Evolutionary conservation across 371 early-diverging fungal species (phyloP).

Genomic region (Thermomucor indicae-seudaticae): DNA sequence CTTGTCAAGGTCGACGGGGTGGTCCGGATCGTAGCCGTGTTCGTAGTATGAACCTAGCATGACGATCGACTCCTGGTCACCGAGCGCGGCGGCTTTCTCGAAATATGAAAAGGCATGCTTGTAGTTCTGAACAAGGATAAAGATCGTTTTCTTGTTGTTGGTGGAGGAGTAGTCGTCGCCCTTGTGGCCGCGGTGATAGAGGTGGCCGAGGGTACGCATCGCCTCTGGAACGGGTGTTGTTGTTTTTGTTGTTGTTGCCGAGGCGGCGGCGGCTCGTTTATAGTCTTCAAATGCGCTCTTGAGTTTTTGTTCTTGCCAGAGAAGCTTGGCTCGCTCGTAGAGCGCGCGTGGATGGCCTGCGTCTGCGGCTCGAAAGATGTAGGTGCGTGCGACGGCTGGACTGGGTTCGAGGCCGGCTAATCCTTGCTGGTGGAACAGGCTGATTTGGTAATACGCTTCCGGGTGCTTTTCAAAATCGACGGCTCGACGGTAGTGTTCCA

Average conservation of each 20-base stretch:
- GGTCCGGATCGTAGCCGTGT: constrained; percentile 12
- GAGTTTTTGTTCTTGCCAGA: too few relatives aligned
- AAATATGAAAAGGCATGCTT: constrained; percentile 16
- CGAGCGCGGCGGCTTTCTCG: constrained; percentile 10
- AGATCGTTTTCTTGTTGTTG: not conserved
- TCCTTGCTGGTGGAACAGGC: constrained; percentile 26
- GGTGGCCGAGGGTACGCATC: constrained; percentile 5
- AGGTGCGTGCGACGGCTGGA: constrained; percentile 19
- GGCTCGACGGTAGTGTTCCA: constrained; percentile 10
- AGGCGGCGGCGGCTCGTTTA: too few relatives aligned
- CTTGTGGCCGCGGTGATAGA: constrained; percentile 15
- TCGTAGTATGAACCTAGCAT: constrained; percentile 24
- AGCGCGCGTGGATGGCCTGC: constrained; percentile 27
- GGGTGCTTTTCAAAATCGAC: constrained; percentile 7
- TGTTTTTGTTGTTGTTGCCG: too few relatives aligned
- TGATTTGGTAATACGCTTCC: constrained; percentile 29
- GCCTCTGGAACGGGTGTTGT: constrained; percentile 15
- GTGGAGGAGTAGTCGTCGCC: constrained; percentile 9
- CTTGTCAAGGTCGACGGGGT: constrained; percentile 6
- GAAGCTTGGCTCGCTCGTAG: constrained; percentile 21
- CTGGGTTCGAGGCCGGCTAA: constrained; percentile 21
- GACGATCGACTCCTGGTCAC: constrained; percentile 11
- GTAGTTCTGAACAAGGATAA: constrained; percentile 7
- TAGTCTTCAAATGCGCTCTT: too few relatives aligned
- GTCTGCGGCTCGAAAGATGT: constrained; percentile 24